A percentile compares a stretch with the other conserved stretches of the same genome.
These are phyloP conservation scores for Hypoxylon sp. DNA, from an alignment of 2,329 filamentous ascomycete genomes.

Conservation along the genomic window DNA sequence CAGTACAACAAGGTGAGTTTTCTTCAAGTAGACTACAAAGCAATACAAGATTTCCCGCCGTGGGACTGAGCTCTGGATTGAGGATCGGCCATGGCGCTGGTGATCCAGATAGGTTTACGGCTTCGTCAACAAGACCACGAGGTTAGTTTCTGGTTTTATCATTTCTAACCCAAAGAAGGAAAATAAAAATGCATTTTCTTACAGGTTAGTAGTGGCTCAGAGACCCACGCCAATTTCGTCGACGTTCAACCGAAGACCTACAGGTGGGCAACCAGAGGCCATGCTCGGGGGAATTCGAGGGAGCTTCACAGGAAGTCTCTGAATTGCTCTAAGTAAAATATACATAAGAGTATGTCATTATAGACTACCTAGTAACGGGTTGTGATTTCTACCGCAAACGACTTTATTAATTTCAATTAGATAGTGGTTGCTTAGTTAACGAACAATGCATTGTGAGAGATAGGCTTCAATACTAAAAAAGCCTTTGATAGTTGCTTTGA, in stretches of 20 bases:
- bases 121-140: slow-evolving; percentile 47
- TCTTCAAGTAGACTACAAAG: slow-evolving; percentile 42
- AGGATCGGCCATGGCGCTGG: slow-evolving; percentile 49
- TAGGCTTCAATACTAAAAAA: neutral
- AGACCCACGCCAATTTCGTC: slow-evolving; percentile 42
- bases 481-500: slow-evolving; percentile 12
- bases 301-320: slow-evolving; percentile 33
- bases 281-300: slow-evolving; percentile 35
- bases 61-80: slow-evolving; percentile 52
- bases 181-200: slow-evolving; percentile 9
- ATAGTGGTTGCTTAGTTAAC: neutral
- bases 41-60: slow-evolving; percentile 42
- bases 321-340: neutral
- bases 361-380: neutral
- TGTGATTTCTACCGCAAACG: neutral
- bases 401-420: neutral
- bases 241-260: slow-evolving; percentile 40
- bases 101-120: slow-evolving; percentile 31
- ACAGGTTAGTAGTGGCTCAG: slow-evolving; percentile 44
- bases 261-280: slow-evolving; percentile 38
- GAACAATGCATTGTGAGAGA: slow-evolving; percentile 33
- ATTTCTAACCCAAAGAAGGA: neutral
- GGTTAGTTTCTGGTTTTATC: slow-evolving; percentile 31
- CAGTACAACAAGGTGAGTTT: slow-evolving; percentile 35
- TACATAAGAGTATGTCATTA: neutral